phyloP scores from a whole-genome alignment of 805 yeast genomes.

The Saturnispora dispora region DNA sequence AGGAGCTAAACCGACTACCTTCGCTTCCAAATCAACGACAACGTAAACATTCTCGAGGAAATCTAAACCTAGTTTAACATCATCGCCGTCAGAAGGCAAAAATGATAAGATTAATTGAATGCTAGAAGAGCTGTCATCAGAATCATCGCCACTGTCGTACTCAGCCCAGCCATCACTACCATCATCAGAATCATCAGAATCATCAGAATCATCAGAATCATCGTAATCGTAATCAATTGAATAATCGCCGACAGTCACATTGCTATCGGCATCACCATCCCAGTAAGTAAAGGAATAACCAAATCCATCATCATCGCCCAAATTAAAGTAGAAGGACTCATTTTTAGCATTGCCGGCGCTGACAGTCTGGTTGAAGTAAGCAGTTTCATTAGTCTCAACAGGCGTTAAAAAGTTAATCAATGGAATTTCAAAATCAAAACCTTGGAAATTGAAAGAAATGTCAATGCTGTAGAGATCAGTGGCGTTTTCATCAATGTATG shows the following conservation, averaged over 20 bases:
- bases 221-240: background rate
- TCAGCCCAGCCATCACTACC: background rate
- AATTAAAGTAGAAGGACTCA: conserved; percentile 6
- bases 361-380: conserved; percentile 1
- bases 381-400: conserved; percentile 5
- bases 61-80: conserved; percentile 3
- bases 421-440: conserved; percentile 41
- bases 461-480: background rate
- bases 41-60: conserved; percentile 33
- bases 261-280: too few relatives aligned
- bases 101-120: conserved; percentile 7
- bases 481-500: background rate
- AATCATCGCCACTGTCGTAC: background rate
- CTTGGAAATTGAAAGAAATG: conserved; percentile 43
- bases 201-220: background rate
- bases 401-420: conserved; percentile 14
- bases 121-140: background rate
- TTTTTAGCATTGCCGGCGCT: background rate
- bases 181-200: background rate
- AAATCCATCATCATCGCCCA: background rate
- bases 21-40: conserved; percentile 39
- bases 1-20: conserved; percentile 33
- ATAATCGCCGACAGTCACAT: background rate
- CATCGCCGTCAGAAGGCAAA: conserved; percentile 9
- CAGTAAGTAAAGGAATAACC: background rate